Conservation (phyloP, 768 basidiomycete species). For the Mycena alexandri region DNA sequence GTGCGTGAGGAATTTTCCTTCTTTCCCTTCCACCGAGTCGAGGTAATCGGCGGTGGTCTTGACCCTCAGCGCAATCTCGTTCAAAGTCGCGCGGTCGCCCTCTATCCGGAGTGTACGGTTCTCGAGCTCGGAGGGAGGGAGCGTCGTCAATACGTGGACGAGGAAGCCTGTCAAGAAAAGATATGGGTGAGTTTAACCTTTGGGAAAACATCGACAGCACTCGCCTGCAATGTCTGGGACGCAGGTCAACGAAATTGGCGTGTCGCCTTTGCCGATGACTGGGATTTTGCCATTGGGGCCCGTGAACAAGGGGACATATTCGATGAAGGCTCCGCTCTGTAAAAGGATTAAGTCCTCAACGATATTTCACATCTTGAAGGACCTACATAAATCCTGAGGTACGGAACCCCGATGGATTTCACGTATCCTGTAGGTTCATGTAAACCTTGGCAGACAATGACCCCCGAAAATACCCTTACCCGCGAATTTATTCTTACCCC, state of each 20-base stretch:
- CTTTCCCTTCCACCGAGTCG: constrained; percentile 21
- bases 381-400: not conserved
- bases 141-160: constrained; percentile 49
- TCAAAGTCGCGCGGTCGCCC: constrained; percentile 48
- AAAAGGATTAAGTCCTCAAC: not conserved
- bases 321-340: not conserved
- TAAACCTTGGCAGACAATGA: not conserved
- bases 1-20: constrained; percentile 6
- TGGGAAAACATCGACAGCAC: not conserved
- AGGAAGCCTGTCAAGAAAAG: constrained; percentile 46
- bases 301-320: not conserved
- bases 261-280: constrained; percentile 1
- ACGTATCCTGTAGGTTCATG: not conserved
- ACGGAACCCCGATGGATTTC: not conserved
- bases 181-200: no score
- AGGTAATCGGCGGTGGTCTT: constrained; percentile 34
- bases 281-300: not conserved
- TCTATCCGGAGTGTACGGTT: constrained; percentile 51
- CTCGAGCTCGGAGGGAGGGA: constrained; percentile 43
- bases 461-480: constrained; percentile 15
- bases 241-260: not conserved
- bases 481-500: constrained; percentile 45
- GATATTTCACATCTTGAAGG: not conserved
- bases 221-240: not conserved
- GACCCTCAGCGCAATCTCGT: constrained; percentile 44